Base-by-base conservation (phyloP, 148 eudicot genomes). In the Camellia granthamiana region DNA sequence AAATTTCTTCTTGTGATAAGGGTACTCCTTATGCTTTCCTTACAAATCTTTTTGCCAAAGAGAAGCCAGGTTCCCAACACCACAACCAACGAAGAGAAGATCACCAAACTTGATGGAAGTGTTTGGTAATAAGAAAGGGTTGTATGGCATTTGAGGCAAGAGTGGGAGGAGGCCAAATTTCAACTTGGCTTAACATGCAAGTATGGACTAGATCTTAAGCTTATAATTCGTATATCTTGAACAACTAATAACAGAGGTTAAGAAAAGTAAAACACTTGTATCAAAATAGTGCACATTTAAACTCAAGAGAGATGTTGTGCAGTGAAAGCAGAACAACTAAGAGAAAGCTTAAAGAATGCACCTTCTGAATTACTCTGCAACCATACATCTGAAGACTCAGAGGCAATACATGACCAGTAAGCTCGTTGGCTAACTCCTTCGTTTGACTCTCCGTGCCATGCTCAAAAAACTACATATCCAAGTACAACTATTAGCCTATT, bases 321-420 rank as follows among this genome's bases (percentile, higher is more conserved):
- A 19, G 16, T 51, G 43, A 56, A 69, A 70, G 56, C 42, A 18
- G 38, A 69, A 56, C 14, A 60, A 56, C 23, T 74, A 38, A 61
- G 56, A 83, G 6, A 75, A 79, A 80, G 80, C 43, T 55, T 23
- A 61, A 58, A 58, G 55, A 59, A 76, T 38, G 51, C 51, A 91
- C 95, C 95, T 91, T 91, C 60, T 91, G 93, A 46, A 91, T 88
- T 46, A 91, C 95, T 83, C 95, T 84, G 85, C 95, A 91, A 58
- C 95, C 91, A 83, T 91, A 91, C 91, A 90, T 91, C 72, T 91
- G 95, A 76, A 91, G 90, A 83, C 90, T 91, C 18, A 91, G 86
- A 75, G 89, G 88, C 83, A 91, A 82, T 54, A 91, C 93, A 82
- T 90, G 91, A 80, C 93, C 90, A 54, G 62, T 77, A 43, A 90